Evolutionary conservation across 805 yeast genomes (phyloP).

Genomic region (Tetrapisispora iriomotensis): DNA sequence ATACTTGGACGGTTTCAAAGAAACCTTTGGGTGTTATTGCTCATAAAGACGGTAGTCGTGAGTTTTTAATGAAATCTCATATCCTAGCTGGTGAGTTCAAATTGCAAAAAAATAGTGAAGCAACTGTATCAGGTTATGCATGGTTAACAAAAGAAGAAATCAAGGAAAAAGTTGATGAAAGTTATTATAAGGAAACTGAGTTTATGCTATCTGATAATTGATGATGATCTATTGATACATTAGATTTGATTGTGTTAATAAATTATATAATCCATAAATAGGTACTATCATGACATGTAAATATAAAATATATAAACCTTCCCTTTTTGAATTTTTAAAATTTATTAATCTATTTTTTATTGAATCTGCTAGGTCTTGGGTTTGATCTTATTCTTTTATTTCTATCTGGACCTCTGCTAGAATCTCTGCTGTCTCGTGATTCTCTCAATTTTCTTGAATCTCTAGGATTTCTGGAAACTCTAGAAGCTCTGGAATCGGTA

Average conservation of each 20-base stretch:
- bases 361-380: conserved; percentile 11
- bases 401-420: background rate
- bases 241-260: background rate
- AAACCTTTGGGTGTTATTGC: conserved; percentile 71
- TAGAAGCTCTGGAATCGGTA: background rate
- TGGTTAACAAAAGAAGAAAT: conserved; percentile 87
- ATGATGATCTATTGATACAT: background rate
- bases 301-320: conserved; percentile 1
- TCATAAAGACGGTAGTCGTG: conserved; percentile 30
- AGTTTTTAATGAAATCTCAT: conserved; percentile 77
- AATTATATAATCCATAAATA: background rate
- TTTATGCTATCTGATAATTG: conserved; percentile 29
- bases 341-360: conserved; percentile 8
- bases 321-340: background rate
- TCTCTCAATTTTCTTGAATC: background rate
- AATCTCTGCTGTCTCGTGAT: background rate
- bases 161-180: conserved; percentile 37
- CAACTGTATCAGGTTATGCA: conserved; percentile 42
- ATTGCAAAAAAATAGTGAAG: conserved; percentile 30
- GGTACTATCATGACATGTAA: conserved; percentile 2
- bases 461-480: background rate
- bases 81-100: conserved; percentile 75
- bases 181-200: conserved; percentile 47
- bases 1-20: conserved; percentile 85
- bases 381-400: background rate